phyloP scores from a whole-genome alignment of 2,329 filamentous ascomycete species.

The Scedosporium boydii region DNA sequence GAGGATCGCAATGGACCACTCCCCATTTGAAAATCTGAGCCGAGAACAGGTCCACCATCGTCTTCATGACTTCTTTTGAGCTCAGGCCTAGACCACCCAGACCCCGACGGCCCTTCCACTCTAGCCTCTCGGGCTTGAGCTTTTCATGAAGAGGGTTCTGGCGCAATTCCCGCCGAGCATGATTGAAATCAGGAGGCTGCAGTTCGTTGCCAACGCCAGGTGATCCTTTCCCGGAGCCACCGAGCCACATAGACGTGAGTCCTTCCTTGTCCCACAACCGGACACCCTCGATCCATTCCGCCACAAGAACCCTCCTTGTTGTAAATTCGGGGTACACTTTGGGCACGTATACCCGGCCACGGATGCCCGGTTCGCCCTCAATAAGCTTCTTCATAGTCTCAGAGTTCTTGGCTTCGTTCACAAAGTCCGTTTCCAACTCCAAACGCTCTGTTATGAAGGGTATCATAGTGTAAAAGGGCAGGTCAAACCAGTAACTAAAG shows the following conservation, averaged over 20 bases:
- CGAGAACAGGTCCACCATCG: constrained; percentile 93
- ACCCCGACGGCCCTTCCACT: constrained; percentile 64
- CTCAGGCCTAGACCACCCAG: constrained; percentile 77
- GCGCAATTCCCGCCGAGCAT: constrained; percentile 33
- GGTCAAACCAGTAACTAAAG: constrained; percentile 81
- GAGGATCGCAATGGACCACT: constrained; percentile 89
- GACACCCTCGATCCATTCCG: constrained; percentile 96
- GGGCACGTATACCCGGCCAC: constrained; percentile 79
- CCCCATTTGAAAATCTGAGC: constrained; percentile 98
- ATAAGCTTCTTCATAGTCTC: constrained; percentile 75
- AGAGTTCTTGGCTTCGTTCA: constrained; percentile 82
- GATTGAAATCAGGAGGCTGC: constrained; percentile 35
- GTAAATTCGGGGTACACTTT: constrained; percentile 74
- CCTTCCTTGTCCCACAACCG: constrained; percentile 85
- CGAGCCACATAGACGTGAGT: constrained; percentile 68
- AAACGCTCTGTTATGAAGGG: constrained; percentile 92
- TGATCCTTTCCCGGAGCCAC: constrained; percentile 65
- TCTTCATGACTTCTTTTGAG: constrained; percentile 84
- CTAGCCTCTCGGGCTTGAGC: constrained; percentile 70
- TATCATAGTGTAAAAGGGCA: constrained; percentile 85
- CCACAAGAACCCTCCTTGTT: constrained; percentile 77
- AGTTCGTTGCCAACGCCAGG: constrained; percentile 66
- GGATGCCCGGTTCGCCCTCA: constrained; percentile 63
- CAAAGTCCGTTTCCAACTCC: constrained; percentile 86
- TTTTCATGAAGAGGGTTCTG: constrained; percentile 45